phyloP scores from a whole-genome alignment of 306 rosid species.

The Dicorynia guianensis region DNA sequence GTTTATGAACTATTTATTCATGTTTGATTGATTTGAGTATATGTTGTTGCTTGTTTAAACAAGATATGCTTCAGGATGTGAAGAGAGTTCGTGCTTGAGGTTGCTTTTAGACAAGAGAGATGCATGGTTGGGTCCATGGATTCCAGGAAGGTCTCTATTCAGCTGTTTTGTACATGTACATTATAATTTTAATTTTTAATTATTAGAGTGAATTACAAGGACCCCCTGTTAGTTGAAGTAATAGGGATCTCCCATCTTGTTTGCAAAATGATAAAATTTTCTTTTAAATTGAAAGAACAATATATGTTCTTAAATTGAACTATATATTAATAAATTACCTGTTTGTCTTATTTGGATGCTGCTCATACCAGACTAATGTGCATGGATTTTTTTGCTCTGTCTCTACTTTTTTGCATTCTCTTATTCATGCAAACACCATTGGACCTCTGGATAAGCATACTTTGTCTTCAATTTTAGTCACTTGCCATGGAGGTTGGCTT shows the following conservation, averaged over 20 bases:
- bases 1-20: slow-evolving; percentile 30
- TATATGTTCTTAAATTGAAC: background rate
- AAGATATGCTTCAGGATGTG: slow-evolving; percentile 85
- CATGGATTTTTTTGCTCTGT: slow-evolving; percentile 24
- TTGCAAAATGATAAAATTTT: slow-evolving; percentile 27
- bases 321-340: slow-evolving; percentile 6
- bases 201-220: slow-evolving; percentile 21
- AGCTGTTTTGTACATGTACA: slow-evolving; percentile 35
- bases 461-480: background rate
- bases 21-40: slow-evolving; percentile 45
- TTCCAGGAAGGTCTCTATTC: slow-evolving; percentile 88
- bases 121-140: slow-evolving; percentile 99
- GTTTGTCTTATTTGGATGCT: slow-evolving; percentile 29
- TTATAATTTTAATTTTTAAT: slow-evolving; percentile 16
- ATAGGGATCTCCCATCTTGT: slow-evolving; percentile 24
- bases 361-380: background rate
- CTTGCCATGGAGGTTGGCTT: slow-evolving; percentile 9
- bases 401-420: background rate
- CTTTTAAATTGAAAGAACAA: slow-evolving; percentile 10
- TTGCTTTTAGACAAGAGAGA: slow-evolving; percentile 91
- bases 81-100: slow-evolving; percentile 97
- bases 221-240: slow-evolving; percentile 31
- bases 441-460: background rate
- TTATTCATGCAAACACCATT: background rate
- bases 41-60: slow-evolving; percentile 46